Conservation (phyloP, 2,329 filamentous ascomycete genomes). For the Microcyclosporella mali region DNA sequence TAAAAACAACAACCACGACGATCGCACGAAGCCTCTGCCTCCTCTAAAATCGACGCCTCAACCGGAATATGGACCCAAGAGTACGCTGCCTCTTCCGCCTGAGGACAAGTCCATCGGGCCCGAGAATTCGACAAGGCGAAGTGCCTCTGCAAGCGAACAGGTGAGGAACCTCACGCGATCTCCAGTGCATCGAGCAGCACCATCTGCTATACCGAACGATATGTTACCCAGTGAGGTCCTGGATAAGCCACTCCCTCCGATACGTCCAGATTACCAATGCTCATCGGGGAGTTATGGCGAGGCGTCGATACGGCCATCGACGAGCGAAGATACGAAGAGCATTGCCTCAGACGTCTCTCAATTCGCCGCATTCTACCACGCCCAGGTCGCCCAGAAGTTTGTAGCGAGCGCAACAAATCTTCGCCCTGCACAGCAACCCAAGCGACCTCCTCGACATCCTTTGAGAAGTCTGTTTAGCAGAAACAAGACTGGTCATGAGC, state of each 20-base stretch:
- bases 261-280: too few relatives aligned
- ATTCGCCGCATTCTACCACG: too few relatives aligned
- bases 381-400: too few relatives aligned
- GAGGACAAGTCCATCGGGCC: too few relatives aligned
- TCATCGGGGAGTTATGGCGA: too few relatives aligned
- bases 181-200: too few relatives aligned
- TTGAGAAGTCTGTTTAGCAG: too few relatives aligned
- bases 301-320: background rate
- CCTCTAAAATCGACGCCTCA: conserved; percentile 19
- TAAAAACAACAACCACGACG: conserved; percentile 2
- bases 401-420: too few relatives aligned
- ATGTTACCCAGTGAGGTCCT: conserved; percentile 6
- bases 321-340: background rate
- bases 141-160: background rate
- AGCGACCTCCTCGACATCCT: too few relatives aligned
- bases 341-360: background rate
- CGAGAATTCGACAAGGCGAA: background rate
- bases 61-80: conserved; percentile 6
- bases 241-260: background rate
- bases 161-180: background rate
- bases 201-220: background rate
- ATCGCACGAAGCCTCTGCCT: conserved; percentile 13
- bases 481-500: too few relatives aligned
- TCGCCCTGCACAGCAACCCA: too few relatives aligned
- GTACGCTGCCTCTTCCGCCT: background rate